Conservation (phyloP, 1,139 yeast genomes). For the Yamadazyma oceani region DNA sequence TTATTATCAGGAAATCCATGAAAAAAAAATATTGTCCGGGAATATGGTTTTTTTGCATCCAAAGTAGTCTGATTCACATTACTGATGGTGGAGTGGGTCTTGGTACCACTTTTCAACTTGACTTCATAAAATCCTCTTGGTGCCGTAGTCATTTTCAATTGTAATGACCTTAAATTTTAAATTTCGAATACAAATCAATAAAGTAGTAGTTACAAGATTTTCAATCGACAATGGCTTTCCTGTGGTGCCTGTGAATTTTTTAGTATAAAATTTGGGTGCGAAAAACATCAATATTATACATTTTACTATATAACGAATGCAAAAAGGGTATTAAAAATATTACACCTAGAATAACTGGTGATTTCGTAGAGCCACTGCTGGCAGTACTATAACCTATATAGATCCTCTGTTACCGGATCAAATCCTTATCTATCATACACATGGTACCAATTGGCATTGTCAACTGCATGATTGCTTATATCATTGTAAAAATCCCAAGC, state of each 20-base stretch:
- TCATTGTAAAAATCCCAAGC: slow-evolving; percentile 44
- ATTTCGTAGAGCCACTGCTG: too few species aligned
- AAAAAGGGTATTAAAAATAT: not conserved
- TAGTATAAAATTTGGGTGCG: too few species aligned
- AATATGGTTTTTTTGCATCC: slow-evolving; percentile 19
- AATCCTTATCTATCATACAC: slow-evolving; percentile 11
- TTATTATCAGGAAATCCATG: slow-evolving; percentile 49
- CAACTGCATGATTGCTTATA: slow-evolving; percentile 21
- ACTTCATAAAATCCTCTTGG: slow-evolving; percentile 2
- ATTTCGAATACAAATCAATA: too few species aligned
- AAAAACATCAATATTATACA: too few species aligned
- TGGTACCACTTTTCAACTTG: slow-evolving; percentile 10
- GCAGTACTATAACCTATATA: too few species aligned
- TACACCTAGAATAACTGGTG: too few species aligned
- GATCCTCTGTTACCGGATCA: too few species aligned
- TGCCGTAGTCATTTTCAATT: not conserved
- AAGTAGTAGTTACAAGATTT: too few species aligned
- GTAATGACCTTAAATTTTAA: not conserved
- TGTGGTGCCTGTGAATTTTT: too few species aligned
- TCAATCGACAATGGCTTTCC: too few species aligned
- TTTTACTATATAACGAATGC: slow-evolving; percentile 3
- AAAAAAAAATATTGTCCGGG: slow-evolving; percentile 30
- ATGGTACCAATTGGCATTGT: slow-evolving; percentile 27
- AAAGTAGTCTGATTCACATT: slow-evolving; percentile 10
- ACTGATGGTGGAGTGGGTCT: slow-evolving; percentile 12